Conservation (phyloP, 176 grass and related monocot genomes). For the Tuctoria greenei region DNA sequence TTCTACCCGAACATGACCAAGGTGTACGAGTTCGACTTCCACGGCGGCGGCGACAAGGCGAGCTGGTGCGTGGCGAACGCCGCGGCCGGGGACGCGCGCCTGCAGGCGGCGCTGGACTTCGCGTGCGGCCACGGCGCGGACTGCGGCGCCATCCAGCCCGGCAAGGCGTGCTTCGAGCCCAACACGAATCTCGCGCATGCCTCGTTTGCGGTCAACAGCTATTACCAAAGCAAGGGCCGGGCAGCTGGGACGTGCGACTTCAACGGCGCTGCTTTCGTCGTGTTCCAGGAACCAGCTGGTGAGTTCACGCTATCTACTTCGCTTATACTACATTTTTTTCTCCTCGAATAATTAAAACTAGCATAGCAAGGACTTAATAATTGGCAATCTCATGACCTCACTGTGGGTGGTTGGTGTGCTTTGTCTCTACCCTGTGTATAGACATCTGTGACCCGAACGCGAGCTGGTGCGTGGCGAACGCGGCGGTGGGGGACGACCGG, state of each 20-base stretch:
- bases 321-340: not conserved
- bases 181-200: conserved; percentile 38
- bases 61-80: conserved; percentile 50
- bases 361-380: not conserved
- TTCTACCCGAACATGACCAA: conserved; percentile 59
- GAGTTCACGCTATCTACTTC: not conserved
- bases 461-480: not conserved
- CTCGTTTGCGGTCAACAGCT: conserved; percentile 46
- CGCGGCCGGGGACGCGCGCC: not conserved
- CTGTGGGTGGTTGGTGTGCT: not conserved
- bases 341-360: no score
- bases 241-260: conserved; percentile 37
- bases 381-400: not conserved
- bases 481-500: conserved; percentile 9
- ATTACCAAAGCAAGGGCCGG: conserved; percentile 23
- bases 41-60: not conserved
- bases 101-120: conserved; percentile 42
- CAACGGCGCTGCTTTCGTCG: conserved; percentile 14
- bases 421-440: not conserved
- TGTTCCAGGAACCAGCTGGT: not conserved
- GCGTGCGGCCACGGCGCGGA: conserved; percentile 23
- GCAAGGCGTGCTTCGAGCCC: conserved; percentile 41
- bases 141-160: not conserved
- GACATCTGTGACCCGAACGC: not conserved
- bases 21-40: conserved; percentile 66